These are phyloP conservation scores for Areca catechu DNA, from an alignment of 176 grass and related monocot species.

Conservation along the genomic window DNA sequence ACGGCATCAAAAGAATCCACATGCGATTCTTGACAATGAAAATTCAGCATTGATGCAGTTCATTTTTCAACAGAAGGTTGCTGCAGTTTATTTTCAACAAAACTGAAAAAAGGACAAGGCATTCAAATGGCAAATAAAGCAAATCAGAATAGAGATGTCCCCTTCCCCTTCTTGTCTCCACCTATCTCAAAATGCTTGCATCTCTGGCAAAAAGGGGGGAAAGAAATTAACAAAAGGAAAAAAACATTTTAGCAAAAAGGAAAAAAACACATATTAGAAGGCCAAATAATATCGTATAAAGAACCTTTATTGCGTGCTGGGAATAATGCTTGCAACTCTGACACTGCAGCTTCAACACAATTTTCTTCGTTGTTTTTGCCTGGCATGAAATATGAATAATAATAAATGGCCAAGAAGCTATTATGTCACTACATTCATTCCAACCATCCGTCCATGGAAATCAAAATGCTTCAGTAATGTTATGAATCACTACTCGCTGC, in stretches of 20 bases:
- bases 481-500: too few relatives aligned
- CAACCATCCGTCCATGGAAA: too few relatives aligned
- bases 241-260: background rate
- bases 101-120: background rate
- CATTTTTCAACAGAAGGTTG: background rate
- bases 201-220: constrained; percentile 28
- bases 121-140: background rate
- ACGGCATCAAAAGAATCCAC: too few relatives aligned
- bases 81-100: background rate
- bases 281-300: constrained; percentile 2
- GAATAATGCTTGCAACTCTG: constrained; percentile 92
- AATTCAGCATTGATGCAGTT: too few relatives aligned
- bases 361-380: constrained; percentile 98
- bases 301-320: constrained; percentile 59
- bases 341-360: constrained; percentile 87
- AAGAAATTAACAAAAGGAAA: constrained; percentile 4
- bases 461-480: too few relatives aligned
- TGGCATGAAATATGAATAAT: constrained; percentile 15
- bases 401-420: background rate
- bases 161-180: constrained; percentile 98
- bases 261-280: background rate
- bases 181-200: constrained; percentile 99
- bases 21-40: too few relatives aligned
- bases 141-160: constrained; percentile 82
- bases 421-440: too few relatives aligned